phyloP scores from a whole-genome alignment of 2,329 filamentous ascomycete species.

The Bipolaris bicolor region DNA sequence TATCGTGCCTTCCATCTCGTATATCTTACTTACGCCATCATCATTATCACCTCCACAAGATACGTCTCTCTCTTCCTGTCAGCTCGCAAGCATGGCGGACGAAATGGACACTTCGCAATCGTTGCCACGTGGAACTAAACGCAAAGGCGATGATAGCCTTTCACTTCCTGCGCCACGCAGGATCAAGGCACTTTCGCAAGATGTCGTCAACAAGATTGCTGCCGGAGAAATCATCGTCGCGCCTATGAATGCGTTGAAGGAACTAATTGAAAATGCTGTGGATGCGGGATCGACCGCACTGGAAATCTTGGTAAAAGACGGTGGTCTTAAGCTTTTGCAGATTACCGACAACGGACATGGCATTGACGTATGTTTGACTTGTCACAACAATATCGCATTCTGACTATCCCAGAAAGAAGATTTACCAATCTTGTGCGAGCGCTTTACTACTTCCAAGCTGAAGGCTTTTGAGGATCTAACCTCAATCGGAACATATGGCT shows the following conservation, averaged over 20 bases:
- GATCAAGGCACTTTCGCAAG: constrained; percentile 80
- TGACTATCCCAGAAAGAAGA: constrained; percentile 74
- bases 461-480: constrained; percentile 90
- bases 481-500: constrained; percentile 94
- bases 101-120: constrained; percentile 37
- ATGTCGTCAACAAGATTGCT: constrained; percentile 98
- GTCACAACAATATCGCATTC: neutral
- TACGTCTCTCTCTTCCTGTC: constrained; percentile 1
- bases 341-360: constrained; percentile 98
- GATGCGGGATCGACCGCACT: constrained; percentile 94
- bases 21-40: constrained; percentile 1
- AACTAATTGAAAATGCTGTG: constrained; percentile 94
- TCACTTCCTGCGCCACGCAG: constrained; percentile 50
- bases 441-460: constrained; percentile 96
- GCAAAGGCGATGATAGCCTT: constrained; percentile 44
- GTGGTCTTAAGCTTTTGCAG: constrained; percentile 90
- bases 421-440: constrained; percentile 87
- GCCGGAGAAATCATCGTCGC: constrained; percentile 98
- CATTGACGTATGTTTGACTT: constrained; percentile 72
- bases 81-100: constrained; percentile 30
- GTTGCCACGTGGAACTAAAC: constrained; percentile 45
- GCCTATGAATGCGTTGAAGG: constrained; percentile 93
- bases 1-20: constrained; percentile 14
- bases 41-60: constrained; percentile 15
- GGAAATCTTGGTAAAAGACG: constrained; percentile 92